Evolutionary conservation across 345 rosid genomes (phyloP).

Genomic region (Toxicodendron radicans): DNA sequence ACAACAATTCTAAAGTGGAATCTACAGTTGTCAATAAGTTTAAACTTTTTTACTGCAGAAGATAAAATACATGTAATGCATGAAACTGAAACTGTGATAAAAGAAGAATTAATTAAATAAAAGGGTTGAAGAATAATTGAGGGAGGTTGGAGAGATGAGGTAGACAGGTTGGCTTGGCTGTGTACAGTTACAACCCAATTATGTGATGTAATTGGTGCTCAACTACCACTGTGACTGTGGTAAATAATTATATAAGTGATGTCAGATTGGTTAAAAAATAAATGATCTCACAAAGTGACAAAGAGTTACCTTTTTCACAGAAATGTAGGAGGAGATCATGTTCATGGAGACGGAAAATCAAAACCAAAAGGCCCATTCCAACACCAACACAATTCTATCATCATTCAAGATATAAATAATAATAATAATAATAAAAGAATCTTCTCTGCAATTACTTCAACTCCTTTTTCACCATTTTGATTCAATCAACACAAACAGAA

Average conservation of each 20-base stretch:
- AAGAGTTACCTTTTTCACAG: conserved; percentile 50
- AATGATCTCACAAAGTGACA: conserved; percentile 47
- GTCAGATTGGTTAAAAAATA: conserved; percentile 36
- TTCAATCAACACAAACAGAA: conserved; percentile 8
- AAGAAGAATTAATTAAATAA: no score
- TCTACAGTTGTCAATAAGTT: not conserved
- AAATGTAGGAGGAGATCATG: conserved; percentile 50
- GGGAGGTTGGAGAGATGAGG: conserved; percentile 27
- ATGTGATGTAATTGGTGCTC: conserved; percentile 9
- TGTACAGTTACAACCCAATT: conserved; percentile 8
- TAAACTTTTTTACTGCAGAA: not conserved
- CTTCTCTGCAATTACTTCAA: conserved; percentile 23
- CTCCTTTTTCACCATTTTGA: conserved; percentile 15
- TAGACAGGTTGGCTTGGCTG: conserved; percentile 27
- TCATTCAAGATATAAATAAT: conserved; percentile 35
- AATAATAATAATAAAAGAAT: conserved; percentile 37
- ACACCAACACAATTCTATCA: conserved; percentile 11
- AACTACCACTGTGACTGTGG: conserved; percentile 20
- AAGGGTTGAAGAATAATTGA: conserved; percentile 10
- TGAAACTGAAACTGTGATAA: no score
- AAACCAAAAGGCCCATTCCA: conserved; percentile 6
- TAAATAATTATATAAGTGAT: not conserved
- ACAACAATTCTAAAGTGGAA: conserved; percentile 8
- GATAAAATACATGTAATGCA: no score
- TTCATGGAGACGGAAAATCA: conserved; percentile 18